These are phyloP conservation scores for Clonostachys sp. DNA, from an alignment of 2,329 filamentous ascomycete species.

Conservation along the genomic window DNA sequence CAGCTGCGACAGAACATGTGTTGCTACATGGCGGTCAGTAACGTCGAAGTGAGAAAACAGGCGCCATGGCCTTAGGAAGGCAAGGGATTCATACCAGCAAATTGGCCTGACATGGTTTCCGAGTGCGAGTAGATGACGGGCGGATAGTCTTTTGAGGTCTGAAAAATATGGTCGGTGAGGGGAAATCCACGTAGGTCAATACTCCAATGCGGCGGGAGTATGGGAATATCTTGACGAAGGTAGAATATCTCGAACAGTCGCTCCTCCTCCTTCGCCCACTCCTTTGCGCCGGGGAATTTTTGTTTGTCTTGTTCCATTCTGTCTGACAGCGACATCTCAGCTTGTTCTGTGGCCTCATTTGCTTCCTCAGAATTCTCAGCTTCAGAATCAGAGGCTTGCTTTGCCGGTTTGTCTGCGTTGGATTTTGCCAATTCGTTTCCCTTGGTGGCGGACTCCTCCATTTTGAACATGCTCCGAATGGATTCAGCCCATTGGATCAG, in stretches of 20 bases:
- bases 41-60: too few species aligned
- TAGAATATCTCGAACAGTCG: slow-evolving; percentile 34
- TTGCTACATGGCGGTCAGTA: slow-evolving; percentile 7
- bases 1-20: slow-evolving; percentile 14
- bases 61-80: too few species aligned
- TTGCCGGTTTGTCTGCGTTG: background rate
- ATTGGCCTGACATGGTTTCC: too few species aligned
- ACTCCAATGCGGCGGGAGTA: slow-evolving; percentile 32
- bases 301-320: slow-evolving; percentile 39
- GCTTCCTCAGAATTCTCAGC: background rate
- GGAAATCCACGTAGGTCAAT: slow-evolving; percentile 33
- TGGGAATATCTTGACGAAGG: slow-evolving; percentile 30
- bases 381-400: background rate
- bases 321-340: slow-evolving; percentile 4
- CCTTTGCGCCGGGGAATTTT: slow-evolving; percentile 32
- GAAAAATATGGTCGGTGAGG: slow-evolving; percentile 27
- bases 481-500: background rate
- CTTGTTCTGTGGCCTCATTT: background rate
- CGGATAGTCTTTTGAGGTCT: slow-evolving; percentile 17
- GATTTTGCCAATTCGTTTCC: background rate
- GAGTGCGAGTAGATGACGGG: slow-evolving; percentile 29
- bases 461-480: slow-evolving; percentile 1
- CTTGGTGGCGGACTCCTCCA: background rate
- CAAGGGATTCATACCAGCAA: too few species aligned
- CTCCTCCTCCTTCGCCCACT: slow-evolving; percentile 48